phyloP scores from a whole-genome alignment of 148 eudicot species.

The Gaultheria prostrata region DNA sequence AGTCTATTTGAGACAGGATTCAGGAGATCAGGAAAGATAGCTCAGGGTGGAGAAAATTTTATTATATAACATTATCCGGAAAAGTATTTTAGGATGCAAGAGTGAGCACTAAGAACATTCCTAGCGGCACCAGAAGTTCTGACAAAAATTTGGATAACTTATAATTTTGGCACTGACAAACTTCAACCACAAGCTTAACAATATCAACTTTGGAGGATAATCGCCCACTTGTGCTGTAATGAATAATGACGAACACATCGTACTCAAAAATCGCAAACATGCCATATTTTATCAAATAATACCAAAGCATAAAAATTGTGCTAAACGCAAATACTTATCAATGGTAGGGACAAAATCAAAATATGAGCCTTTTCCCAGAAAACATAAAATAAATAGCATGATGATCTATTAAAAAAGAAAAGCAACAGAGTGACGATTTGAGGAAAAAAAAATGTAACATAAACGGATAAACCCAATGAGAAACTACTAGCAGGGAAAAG shows the following conservation, averaged over 20 bases:
- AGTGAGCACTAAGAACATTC: conserved; percentile 7
- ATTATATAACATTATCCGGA: neutral
- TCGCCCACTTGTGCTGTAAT: neutral
- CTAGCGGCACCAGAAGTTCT: neutral
- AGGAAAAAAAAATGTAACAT: neutral
- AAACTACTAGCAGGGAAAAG: neutral
- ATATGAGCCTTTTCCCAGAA: neutral
- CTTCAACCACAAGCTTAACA: neutral
- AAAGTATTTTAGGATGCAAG: neutral
- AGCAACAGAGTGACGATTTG: neutral
- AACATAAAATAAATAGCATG: conserved; percentile 1
- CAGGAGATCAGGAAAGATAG: neutral
- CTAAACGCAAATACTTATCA: neutral
- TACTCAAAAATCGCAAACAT: neutral
- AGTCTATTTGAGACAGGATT: neutral
- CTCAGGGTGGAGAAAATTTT: neutral
- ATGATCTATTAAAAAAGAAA: neutral
- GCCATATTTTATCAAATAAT: neutral
- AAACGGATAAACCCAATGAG: neutral
- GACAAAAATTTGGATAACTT: neutral
- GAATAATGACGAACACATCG: neutral
- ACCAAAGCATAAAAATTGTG: neutral
- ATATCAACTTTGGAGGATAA: neutral
- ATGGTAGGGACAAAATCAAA: neutral
- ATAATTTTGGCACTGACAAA: neutral